Percentiles rank a stretch among this genome's conserved stretches.
These are phyloP conservation scores for Sclerotinia subarctica DNA, from an alignment of 2,329 filamentous ascomycete genomes.

Conservation along the genomic window DNA sequence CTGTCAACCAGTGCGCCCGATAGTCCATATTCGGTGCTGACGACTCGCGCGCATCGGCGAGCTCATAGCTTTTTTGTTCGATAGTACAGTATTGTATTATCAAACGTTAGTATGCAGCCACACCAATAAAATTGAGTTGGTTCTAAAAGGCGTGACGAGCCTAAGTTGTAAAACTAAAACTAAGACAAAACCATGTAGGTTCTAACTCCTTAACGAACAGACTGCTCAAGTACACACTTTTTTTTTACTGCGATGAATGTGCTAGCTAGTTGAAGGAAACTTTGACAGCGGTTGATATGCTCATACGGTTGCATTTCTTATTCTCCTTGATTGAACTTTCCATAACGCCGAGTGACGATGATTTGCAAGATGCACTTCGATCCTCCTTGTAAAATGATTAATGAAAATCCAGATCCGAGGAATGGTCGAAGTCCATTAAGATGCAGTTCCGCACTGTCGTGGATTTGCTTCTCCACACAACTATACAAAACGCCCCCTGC, in stretches of 20 bases:
- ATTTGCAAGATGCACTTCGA: constrained; percentile 15
- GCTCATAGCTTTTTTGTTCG: constrained; percentile 14
- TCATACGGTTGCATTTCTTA: constrained; percentile 14
- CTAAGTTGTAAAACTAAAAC: constrained; percentile 5
- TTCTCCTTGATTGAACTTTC: neutral
- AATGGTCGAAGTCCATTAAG: constrained; percentile 1
- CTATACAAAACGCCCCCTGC: neutral
- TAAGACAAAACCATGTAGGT: neutral
- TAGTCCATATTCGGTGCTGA: constrained; percentile 21
- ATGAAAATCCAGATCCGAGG: constrained; percentile 10
- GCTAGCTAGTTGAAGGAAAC: neutral
- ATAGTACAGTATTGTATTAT: constrained; percentile 19
- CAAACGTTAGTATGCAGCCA: constrained; percentile 20
- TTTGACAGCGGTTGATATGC: constrained; percentile 18
- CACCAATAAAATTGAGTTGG: constrained; percentile 17
- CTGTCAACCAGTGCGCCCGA: constrained; percentile 19
- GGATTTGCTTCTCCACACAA: constrained; percentile 16
- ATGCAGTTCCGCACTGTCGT: constrained; percentile 16
- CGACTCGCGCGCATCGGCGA: constrained; percentile 21
- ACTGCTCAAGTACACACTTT: neutral
- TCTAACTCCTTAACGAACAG: neutral
- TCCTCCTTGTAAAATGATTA: constrained; percentile 6
- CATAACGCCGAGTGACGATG: constrained; percentile 20
- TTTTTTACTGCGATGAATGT: constrained; percentile 7
- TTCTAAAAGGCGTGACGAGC: constrained; percentile 9